A percentile compares a stretch with the other conserved stretches of the same genome.
Evolutionary conservation across 805 yeast species (phyloP).

Genomic region (Lipomyces anomalus): DNA sequence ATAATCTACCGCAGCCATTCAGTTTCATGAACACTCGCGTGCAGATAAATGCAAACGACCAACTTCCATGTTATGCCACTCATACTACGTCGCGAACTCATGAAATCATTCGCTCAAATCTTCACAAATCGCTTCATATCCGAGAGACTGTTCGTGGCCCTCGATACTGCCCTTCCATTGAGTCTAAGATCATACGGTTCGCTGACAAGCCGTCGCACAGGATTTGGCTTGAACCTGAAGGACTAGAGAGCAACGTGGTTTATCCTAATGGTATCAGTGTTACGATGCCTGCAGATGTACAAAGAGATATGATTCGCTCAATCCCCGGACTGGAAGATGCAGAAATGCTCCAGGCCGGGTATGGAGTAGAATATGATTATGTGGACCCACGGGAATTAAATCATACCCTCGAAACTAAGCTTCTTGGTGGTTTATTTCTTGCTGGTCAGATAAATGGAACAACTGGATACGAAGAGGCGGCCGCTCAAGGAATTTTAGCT

Average conservation of each 20-base stretch:
- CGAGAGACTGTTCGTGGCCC: conserved; percentile 95
- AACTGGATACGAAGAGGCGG: conserved; percentile 98
- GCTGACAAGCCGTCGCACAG: conserved; percentile 69
- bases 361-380: conserved; percentile 98
- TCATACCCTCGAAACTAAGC: conserved; percentile 73
- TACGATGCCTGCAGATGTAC: conserved; percentile 94
- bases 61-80: conserved; percentile 67
- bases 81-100: conserved; percentile 72
- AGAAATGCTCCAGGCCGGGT: conserved; percentile 88
- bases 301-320: conserved; percentile 61
- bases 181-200: conserved; percentile 78
- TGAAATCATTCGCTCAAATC: conserved; percentile 57
- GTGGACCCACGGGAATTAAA: conserved; percentile 86
- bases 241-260: conserved; percentile 74
- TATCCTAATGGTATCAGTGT: conserved; percentile 96
- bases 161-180: conserved; percentile 94
- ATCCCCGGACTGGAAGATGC: conserved; percentile 88
- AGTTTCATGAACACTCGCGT: conserved; percentile 73
- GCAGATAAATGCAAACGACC: conserved; percentile 40
- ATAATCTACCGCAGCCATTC: conserved; percentile 82
- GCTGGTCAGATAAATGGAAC: conserved; percentile 99
- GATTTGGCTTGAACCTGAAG: conserved; percentile 97
- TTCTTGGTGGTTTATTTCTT: conserved; percentile 67
- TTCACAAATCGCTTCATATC: conserved; percentile 82
- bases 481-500: conserved; percentile 92